Percentiles rank a stretch among this genome's conserved stretches.
Evolutionary conservation across 1,139 yeast genomes (phyloP).

Genomic region (Suhomyces choctaworum): DNA sequence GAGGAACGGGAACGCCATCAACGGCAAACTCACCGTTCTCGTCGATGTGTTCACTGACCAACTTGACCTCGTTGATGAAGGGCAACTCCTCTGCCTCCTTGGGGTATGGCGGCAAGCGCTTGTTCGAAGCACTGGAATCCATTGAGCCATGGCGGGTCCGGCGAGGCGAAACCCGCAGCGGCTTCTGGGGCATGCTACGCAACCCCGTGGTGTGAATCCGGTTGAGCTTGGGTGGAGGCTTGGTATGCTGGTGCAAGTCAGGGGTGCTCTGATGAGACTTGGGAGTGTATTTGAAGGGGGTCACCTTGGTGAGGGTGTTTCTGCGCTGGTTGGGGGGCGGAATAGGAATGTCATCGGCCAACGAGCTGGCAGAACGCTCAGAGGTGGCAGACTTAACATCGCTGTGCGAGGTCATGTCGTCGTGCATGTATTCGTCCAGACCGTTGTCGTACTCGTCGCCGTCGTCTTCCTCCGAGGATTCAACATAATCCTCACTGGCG

Average conservation of each 20-base stretch:
- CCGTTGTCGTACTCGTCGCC: constrained; percentile 8
- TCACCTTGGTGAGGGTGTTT: constrained; percentile 24
- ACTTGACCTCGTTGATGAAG: constrained; percentile 39
- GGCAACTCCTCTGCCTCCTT: constrained; percentile 36
- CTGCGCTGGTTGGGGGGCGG: constrained; percentile 19
- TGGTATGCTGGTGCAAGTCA: constrained; percentile 14
- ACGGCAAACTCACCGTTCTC: constrained; percentile 8
- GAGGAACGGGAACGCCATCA: constrained; percentile 9
- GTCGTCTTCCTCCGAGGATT: constrained; percentile 10
- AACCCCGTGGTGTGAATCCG: constrained; percentile 17
- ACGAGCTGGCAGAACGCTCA: constrained; percentile 5
- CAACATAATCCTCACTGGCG: constrained; percentile 1
- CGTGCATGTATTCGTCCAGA: neutral
- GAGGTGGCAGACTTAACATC: constrained; percentile 5
- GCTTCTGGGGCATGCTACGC: constrained; percentile 6
- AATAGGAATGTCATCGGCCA: constrained; percentile 3
- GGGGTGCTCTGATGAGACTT: constrained; percentile 20
- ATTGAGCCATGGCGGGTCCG: constrained; percentile 13
- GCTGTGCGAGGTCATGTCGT: neutral
- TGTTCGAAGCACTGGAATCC: constrained; percentile 14
- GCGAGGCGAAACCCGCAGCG: constrained; percentile 4
- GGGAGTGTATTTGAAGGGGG: constrained; percentile 26
- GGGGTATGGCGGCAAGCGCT: constrained; percentile 21
- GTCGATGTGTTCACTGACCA: constrained; percentile 18
- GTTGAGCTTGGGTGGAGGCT: constrained; percentile 15